Conservation (phyloP, 2,329 filamentous ascomycete species). For the Fusarium subtropicale region DNA sequence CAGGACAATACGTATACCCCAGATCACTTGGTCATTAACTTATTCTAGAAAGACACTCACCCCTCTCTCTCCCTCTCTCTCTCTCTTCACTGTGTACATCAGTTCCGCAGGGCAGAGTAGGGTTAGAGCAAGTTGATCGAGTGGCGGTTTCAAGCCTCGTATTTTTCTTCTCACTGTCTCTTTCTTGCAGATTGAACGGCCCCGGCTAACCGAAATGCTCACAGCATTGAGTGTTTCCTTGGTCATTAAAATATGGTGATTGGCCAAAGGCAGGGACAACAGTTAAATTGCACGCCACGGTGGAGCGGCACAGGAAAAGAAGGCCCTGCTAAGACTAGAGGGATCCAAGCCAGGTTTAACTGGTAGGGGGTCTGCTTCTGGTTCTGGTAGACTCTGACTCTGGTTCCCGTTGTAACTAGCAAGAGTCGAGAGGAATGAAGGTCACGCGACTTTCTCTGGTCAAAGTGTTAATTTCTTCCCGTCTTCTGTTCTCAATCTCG, state of each 20-base stretch:
- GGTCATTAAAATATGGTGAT: slow-evolving; percentile 9
- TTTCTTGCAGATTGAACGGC: slow-evolving; percentile 3
- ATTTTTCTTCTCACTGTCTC: slow-evolving; percentile 4
- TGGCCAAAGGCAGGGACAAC: not conserved
- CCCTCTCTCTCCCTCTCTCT: slow-evolving; percentile 1
- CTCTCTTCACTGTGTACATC: not conserved
- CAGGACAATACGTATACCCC: not conserved
- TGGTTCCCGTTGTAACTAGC: not conserved
- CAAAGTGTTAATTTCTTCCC: not conserved
- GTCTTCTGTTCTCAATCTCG: not conserved
- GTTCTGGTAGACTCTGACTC: too few relatives aligned
- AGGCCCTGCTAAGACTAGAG: not conserved
- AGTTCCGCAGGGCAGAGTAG: not conserved
- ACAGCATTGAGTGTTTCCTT: not conserved
- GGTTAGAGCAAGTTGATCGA: slow-evolving; percentile 13
- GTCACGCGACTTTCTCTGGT: not conserved
- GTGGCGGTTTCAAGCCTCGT: slow-evolving; percentile 34
- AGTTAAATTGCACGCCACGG: slow-evolving; percentile 6
- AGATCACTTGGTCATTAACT: slow-evolving; percentile 17
- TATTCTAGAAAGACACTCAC: not conserved
- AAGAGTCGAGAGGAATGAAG: not conserved
- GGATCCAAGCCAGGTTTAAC: slow-evolving; percentile 5
- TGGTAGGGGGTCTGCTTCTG: not conserved
- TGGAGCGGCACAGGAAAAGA: not conserved
- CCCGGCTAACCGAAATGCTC: slow-evolving; percentile 22